Conservation (phyloP, 768 basidiomycete genomes). For the Grammothele lineata region DNA sequence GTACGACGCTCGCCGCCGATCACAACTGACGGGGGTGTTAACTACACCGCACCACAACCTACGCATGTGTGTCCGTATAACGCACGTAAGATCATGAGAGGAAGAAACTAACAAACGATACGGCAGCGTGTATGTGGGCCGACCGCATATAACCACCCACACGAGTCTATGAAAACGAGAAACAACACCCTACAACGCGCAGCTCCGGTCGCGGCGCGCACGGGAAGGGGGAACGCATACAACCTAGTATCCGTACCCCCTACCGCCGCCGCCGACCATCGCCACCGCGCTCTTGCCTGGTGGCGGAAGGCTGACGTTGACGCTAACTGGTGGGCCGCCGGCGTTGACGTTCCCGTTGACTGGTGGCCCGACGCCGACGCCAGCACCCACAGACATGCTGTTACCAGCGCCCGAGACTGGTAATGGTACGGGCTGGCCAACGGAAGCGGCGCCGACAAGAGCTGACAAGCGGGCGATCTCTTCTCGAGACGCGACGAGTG, state of each 20-base stretch:
- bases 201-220: too few species aligned
- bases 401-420: conserved; percentile 18
- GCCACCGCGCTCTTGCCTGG: conserved; percentile 31
- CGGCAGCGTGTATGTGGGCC: too few species aligned
- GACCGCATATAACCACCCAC: too few species aligned
- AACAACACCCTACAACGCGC: too few species aligned
- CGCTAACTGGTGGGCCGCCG: conserved; percentile 35
- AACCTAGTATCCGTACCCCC: conserved; percentile 38
- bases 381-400: conserved; percentile 26
- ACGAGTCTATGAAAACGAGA: too few species aligned
- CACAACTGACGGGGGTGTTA: not conserved
- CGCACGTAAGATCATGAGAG: too few species aligned
- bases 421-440: conserved; percentile 30
- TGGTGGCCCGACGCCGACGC: conserved; percentile 18
- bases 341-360: conserved; percentile 20
- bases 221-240: not conserved
- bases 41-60: conserved; percentile 4
- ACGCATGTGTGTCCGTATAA: too few species aligned
- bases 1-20: not conserved
- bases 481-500: conserved; percentile 84
- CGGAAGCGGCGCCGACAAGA: conserved; percentile 62
- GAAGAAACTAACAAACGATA: too few species aligned
- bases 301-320: conserved; percentile 36
- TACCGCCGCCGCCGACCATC: conserved; percentile 26
- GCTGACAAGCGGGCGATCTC: conserved; percentile 84